These are phyloP conservation scores for Favolaschia claudopus DNA, from an alignment of 768 basidiomycete species.

Conservation along the genomic window DNA sequence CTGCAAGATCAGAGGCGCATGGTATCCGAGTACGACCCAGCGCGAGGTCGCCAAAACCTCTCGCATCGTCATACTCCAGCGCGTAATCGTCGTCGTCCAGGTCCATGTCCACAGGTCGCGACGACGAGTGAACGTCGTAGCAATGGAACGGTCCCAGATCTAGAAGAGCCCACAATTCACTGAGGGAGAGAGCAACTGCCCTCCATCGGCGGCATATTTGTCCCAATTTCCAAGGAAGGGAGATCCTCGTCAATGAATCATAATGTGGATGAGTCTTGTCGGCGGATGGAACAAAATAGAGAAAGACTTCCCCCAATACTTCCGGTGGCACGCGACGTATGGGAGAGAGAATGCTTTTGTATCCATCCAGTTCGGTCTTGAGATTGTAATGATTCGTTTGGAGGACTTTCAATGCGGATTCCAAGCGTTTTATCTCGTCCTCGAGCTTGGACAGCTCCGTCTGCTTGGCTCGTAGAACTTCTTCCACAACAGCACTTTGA, in stretches of 20 bases:
- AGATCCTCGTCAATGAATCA: too few species aligned
- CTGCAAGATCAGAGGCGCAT: too few species aligned
- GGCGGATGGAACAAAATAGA: conserved; percentile 1
- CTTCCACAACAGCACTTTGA: background rate
- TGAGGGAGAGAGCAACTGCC: background rate
- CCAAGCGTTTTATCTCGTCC: background rate
- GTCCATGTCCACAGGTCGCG: too few species aligned
- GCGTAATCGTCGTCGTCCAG: too few species aligned
- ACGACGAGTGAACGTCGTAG: too few species aligned
- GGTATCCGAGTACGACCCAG: too few species aligned
- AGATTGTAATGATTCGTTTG: background rate
- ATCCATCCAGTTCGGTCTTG: background rate
- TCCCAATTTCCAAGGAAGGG: conserved; percentile 8
- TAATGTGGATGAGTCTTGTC: background rate
- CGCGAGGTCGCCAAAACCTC: too few species aligned
- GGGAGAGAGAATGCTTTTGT: background rate
- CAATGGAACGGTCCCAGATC: too few species aligned
- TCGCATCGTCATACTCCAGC: too few species aligned
- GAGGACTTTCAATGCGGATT: background rate
- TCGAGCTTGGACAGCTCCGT: background rate
- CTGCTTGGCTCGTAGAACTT: background rate
- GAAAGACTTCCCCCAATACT: conserved; percentile 7
- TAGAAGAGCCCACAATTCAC: background rate
- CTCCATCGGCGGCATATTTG: conserved; percentile 12
- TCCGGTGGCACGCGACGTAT: conserved; percentile 4